Evolutionary conservation across 257 asterid genomes (phyloP), one percentile per base, ranked within the genome.

Genomic region (Fraxinus anomala): DNA sequence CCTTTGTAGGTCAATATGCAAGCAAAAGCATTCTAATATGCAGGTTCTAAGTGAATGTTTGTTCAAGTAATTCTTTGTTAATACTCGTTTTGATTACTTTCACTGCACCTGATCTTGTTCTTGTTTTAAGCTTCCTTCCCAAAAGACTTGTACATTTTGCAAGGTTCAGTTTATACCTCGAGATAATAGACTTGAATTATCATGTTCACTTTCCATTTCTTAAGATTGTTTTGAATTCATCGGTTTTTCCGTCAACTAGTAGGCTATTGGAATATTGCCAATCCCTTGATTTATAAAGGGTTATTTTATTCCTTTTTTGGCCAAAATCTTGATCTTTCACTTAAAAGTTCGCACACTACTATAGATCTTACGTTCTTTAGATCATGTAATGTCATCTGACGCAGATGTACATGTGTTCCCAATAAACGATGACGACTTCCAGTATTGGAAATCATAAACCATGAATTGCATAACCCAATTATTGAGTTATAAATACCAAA

Each of bases 1-100:
- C 23, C 76, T 80, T 26, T 63, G 33, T 49, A 49, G 69, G 47
- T 70, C 51, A 17, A 36, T 68, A 71, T 42, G 44, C 79, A 11
- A 33, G 69, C 40, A 6, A 21, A 19, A 78, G 28, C 49, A 37
- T 69, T 65, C 49, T 23, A 47, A 28, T 77, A 40, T 69, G 63
- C 72, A 73, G 74, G 78, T 70, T 73, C 77, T 65, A 47, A 44
- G 44, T 39, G 16, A 31, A 47, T 10, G 7, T 76, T 17, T 37
- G 63, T 26, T 49, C 68, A 51, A 26, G 59, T 59, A n/a, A 65
- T 75, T 70, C 73, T 31, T 31, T 36, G 39, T 44, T 37, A 21
- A 5, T 47, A 37, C 77, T 74, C 33, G 33, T 14, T 40, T 9
- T 54, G 30, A 56, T 16, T 4, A 70, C 47, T 76, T 74, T 65